Conservation (phyloP, 2,329 filamentous ascomycete genomes). For the Penicillium brevicompactum region DNA sequence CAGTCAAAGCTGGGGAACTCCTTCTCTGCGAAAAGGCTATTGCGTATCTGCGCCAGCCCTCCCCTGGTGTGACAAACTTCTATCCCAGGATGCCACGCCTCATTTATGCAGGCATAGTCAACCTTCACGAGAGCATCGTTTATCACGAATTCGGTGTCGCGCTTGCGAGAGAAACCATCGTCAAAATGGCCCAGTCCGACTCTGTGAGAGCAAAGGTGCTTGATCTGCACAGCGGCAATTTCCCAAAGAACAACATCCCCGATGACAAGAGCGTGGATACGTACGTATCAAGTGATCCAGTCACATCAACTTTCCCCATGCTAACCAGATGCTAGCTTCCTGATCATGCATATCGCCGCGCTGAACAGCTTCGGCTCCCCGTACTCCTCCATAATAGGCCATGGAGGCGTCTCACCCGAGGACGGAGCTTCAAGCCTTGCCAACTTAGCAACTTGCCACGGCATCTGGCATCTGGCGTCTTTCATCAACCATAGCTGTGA, state of each 20-base stretch:
- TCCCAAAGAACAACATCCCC: background rate
- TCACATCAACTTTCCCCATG: background rate
- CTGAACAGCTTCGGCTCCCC: slow-evolving; percentile 50
- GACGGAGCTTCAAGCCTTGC: no score
- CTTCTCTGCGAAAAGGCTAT: slow-evolving; percentile 62
- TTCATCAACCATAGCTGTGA: slow-evolving; percentile 57
- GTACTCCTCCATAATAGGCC: slow-evolving; percentile 14
- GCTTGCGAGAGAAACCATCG: slow-evolving; percentile 30
- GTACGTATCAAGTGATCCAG: background rate
- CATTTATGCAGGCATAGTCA: background rate
- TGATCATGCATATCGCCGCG: slow-evolving; percentile 46
- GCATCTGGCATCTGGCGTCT: slow-evolving; percentile 54
- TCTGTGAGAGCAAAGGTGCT: slow-evolving; percentile 34
- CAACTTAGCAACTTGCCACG: slow-evolving; percentile 29
- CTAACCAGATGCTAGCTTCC: slow-evolving; percentile 42
- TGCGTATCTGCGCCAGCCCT: no score
- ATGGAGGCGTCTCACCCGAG: background rate
- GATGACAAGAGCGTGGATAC: background rate
- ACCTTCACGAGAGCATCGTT: background rate
- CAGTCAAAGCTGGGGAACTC: slow-evolving; percentile 53
- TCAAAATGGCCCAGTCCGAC: slow-evolving; percentile 50
- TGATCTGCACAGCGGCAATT: slow-evolving; percentile 43
- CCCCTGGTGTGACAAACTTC: no score
- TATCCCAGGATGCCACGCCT: no score
- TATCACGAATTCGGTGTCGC: background rate